Percentiles rank a stretch among this genome's conserved stretches.
phyloP scores from a whole-genome alignment of 1,139 yeast genomes.

The Chernovozyma aurita region DNA sequence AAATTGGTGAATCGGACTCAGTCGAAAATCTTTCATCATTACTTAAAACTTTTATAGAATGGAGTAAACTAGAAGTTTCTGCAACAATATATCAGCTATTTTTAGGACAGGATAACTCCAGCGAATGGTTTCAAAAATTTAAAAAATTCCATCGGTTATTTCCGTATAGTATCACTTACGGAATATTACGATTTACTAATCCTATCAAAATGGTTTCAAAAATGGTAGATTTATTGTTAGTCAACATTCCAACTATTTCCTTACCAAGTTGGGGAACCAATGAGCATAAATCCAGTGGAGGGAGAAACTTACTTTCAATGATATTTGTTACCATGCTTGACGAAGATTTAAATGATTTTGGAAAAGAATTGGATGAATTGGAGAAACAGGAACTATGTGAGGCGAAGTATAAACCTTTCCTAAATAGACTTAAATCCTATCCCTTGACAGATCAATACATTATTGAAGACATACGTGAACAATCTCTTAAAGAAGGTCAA shows the following conservation, averaged over 20 bases:
- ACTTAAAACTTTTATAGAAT: constrained; percentile 65
- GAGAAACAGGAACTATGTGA: constrained; percentile 16
- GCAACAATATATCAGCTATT: constrained; percentile 78
- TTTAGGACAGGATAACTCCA: constrained; percentile 74
- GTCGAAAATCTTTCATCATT: constrained; percentile 66
- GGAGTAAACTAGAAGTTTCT: constrained; percentile 79
- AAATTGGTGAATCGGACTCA: constrained; percentile 51
- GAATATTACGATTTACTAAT: constrained; percentile 74
- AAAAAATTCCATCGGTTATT: constrained; percentile 65
- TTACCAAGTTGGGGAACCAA: constrained; percentile 17
- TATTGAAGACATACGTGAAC: constrained; percentile 20
- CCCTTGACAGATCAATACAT: constrained; percentile 13
- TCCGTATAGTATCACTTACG: constrained; percentile 74
- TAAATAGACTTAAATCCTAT: constrained; percentile 25
- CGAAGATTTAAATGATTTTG: constrained; percentile 73
- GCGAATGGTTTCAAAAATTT: constrained; percentile 66
- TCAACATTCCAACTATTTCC: constrained; percentile 52
- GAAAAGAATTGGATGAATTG: constrained; percentile 51
- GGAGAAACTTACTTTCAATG: constrained; percentile 59
- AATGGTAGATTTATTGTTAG: constrained; percentile 71
- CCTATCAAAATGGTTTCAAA: constrained; percentile 81
- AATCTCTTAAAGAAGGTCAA: constrained; percentile 15
- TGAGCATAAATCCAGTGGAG: constrained; percentile 39
- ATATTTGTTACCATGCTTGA: constrained; percentile 69
- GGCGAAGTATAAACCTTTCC: constrained; percentile 17